These are phyloP conservation scores for Akanthomyces uredinophilus DNA, from an alignment of 2,329 filamentous ascomycete genomes.

Conservation along the genomic window DNA sequence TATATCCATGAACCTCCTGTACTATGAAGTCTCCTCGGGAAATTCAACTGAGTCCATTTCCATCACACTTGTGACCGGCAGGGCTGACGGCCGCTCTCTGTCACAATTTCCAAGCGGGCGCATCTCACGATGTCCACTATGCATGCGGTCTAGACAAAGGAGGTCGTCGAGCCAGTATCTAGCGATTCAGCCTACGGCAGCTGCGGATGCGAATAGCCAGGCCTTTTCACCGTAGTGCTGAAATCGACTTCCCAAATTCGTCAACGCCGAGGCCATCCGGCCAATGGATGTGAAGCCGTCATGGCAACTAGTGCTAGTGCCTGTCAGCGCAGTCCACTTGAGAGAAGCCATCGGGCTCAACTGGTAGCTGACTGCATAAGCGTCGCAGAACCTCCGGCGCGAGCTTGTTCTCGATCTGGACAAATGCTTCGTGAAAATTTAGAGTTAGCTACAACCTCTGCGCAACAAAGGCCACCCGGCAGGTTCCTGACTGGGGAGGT, in stretches of 20 bases:
- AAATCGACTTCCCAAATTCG: neutral
- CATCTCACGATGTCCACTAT: neutral
- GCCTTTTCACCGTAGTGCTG: neutral
- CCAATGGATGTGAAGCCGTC: neutral
- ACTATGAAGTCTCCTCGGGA: neutral
- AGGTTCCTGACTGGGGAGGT: neutral
- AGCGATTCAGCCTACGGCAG: neutral
- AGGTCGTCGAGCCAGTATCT: neutral
- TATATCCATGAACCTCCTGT: neutral
- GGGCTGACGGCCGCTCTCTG: neutral
- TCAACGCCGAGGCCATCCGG: neutral
- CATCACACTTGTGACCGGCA: neutral
- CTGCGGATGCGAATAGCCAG: neutral
- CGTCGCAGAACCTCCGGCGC: neutral
- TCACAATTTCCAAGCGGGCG: neutral
- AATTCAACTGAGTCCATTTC: neutral
- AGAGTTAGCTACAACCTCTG: neutral
- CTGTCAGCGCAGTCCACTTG: slow-evolving; percentile 6
- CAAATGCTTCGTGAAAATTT: neutral
- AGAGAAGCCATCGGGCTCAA: neutral
- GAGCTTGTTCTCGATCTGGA: neutral
- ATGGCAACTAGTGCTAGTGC: neutral
- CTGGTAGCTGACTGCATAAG: slow-evolving; percentile 5
- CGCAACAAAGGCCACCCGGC: neutral
- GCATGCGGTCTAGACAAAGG: neutral